phyloP scores from a whole-genome alignment of 768 basidiomycete species.

The Rhodotorula sphaerocarpa region DNA sequence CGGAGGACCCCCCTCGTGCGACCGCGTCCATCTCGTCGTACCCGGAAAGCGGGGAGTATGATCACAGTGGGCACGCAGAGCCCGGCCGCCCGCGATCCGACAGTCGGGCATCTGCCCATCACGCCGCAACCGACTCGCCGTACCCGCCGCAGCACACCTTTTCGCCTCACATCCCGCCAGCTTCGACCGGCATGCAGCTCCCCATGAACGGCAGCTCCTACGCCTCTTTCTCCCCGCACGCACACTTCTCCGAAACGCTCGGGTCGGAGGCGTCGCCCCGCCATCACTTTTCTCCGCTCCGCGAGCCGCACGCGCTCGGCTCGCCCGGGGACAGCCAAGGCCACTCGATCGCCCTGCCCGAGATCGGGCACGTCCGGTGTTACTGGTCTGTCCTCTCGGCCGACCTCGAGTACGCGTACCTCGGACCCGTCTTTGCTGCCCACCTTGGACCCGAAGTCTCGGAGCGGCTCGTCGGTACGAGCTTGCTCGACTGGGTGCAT shows the following conservation, averaged over 20 bases:
- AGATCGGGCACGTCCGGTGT: conserved; percentile 34
- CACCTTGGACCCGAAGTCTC: conserved; percentile 28
- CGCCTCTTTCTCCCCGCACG: background rate
- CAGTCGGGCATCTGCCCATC: no score
- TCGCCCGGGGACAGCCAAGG: background rate
- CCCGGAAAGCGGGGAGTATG: no score
- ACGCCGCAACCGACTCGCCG: no score
- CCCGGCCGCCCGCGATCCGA: no score
- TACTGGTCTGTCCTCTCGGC: conserved; percentile 39
- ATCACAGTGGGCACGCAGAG: no score
- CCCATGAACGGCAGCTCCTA: background rate
- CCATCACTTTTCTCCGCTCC: background rate
- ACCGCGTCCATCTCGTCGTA: no score
- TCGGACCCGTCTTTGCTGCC: conserved; percentile 35
- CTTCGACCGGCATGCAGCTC: background rate
- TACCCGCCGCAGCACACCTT: no score
- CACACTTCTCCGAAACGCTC: background rate
- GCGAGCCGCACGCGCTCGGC: background rate
- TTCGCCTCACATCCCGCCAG: no score
- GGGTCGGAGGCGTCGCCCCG: no score
- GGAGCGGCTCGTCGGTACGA: conserved; percentile 19
- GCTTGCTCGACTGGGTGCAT: conserved; percentile 38
- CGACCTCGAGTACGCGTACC: conserved; percentile 34
- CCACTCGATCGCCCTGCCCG: conserved; percentile 6
- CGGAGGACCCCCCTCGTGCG: background rate